Evolutionary conservation across 2,329 filamentous ascomycete genomes (phyloP).

Genomic region (Exophiala dermatitidis): DNA sequence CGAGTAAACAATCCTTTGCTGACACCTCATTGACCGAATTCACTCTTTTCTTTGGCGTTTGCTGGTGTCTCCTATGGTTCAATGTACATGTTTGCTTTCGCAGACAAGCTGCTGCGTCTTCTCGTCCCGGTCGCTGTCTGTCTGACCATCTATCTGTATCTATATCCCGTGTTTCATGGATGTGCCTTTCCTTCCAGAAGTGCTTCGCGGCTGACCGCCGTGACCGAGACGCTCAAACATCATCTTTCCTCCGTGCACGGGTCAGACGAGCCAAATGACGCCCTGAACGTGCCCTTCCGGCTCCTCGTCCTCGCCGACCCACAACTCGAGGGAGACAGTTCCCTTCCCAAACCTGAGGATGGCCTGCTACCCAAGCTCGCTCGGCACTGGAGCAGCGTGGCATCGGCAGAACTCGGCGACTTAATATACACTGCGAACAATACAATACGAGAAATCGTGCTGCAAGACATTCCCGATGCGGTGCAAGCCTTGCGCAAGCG

Average conservation of each 20-base stretch:
- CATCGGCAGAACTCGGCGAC: background rate
- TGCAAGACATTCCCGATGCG: constrained; percentile 62
- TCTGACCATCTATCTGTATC: constrained; percentile 71
- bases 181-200: constrained; percentile 67
- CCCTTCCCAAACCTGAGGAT: constrained; percentile 54
- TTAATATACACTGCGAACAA: constrained; percentile 1
- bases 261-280: background rate
- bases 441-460: constrained; percentile 37
- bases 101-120: constrained; percentile 37
- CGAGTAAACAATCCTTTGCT: background rate
- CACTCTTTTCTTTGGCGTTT: background rate
- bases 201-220: constrained; percentile 24
- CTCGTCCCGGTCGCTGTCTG: constrained; percentile 61
- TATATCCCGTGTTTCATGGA: constrained; percentile 72
- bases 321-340: constrained; percentile 86
- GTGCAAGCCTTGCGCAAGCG: constrained; percentile 66
- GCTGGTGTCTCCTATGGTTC: constrained; percentile 11
- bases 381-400: constrained; percentile 31
- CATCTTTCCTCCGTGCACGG: constrained; percentile 27
- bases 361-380: constrained; percentile 38
- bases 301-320: constrained; percentile 85
- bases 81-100: constrained; percentile 16
- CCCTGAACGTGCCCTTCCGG: constrained; percentile 62
- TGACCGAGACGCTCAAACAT: constrained; percentile 34
- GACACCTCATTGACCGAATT: background rate